A percentile compares a stretch with the other conserved stretches of the same genome.
Evolutionary conservation across 768 basidiomycete genomes (phyloP).

Genomic region (Termitomyces sp.): DNA sequence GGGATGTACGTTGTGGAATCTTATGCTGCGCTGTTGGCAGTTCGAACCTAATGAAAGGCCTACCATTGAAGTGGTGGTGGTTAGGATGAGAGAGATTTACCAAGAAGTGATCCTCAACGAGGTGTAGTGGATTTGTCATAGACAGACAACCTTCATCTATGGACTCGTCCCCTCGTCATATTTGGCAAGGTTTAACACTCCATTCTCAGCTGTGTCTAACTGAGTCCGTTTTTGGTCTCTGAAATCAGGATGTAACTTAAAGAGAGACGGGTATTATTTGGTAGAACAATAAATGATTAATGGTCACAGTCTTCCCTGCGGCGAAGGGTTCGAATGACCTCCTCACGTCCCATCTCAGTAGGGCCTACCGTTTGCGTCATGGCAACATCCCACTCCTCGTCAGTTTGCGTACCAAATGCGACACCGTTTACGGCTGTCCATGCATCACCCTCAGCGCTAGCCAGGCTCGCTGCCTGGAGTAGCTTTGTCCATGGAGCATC

Average conservation of each 20-base stretch:
- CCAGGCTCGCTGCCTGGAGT: conserved; percentile 65
- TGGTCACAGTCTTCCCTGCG: conserved; percentile 32
- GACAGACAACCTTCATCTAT: not conserved
- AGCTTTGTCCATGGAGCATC: conserved; percentile 79
- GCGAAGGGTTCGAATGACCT: conserved; percentile 57
- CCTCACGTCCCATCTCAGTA: conserved; percentile 61
- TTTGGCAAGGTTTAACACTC: not conserved
- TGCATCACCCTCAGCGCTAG: conserved; percentile 55
- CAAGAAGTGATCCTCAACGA: not conserved
- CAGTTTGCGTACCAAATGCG: conserved; percentile 46
- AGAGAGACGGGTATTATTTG: not conserved
- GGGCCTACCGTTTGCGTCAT: conserved; percentile 54
- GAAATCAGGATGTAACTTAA: too few relatives aligned
- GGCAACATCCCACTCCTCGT: conserved; percentile 55
- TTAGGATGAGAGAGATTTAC: not conserved
- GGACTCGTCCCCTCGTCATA: not conserved
- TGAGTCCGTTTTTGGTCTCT: not conserved
- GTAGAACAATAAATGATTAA: not conserved
- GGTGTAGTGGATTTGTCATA: not conserved
- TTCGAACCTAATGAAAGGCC: not conserved
- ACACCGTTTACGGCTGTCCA: conserved; percentile 47
- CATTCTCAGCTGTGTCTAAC: not conserved
- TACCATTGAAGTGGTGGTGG: not conserved
- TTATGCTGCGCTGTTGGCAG: not conserved
- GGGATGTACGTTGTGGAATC: not conserved